phyloP scores from a whole-genome alignment of 2,329 filamentous ascomycete species.

The Alternaria incomplexa region DNA sequence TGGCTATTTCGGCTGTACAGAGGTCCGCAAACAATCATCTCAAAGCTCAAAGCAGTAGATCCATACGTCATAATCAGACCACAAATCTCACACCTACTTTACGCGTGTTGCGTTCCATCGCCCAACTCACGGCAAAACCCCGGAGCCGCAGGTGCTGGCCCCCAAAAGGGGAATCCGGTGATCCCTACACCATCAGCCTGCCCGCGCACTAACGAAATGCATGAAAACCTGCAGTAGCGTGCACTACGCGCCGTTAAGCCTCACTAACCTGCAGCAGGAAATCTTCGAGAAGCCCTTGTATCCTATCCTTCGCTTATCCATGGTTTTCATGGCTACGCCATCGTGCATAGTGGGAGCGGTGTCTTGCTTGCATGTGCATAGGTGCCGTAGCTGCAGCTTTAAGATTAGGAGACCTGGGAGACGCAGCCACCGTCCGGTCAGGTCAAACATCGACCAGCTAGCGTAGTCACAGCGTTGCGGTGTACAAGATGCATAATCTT shows the following conservation, averaged over 20 bases:
- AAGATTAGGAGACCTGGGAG: not conserved
- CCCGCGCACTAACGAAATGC: constrained; percentile 8
- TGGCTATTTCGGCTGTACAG: not conserved
- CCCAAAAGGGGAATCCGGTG: constrained; percentile 5
- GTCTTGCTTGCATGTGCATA: constrained; percentile 13
- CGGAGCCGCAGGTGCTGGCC: constrained; percentile 8
- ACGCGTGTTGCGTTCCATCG: not conserved
- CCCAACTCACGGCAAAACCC: constrained; percentile 5
- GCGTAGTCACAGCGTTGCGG: not conserved
- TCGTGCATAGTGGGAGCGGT: constrained; percentile 4
- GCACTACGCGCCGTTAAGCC: constrained; percentile 14
- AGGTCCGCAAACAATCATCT: not conserved
- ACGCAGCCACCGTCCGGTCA: constrained; percentile 10
- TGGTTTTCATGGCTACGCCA: constrained; percentile 3
- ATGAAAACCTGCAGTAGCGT: constrained; percentile 14
- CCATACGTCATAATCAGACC: constrained; percentile 1
- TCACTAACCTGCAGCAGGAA: constrained; percentile 9
- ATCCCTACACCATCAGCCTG: constrained; percentile 1
- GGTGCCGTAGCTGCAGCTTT: constrained; percentile 1
- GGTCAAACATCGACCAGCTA: not conserved
- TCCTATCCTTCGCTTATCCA: constrained; percentile 4
- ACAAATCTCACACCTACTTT: constrained; percentile 1
- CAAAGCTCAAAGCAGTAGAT: not conserved
- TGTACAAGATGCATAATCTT: constrained; percentile 2
- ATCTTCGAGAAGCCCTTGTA: constrained; percentile 6